Conservation (phyloP, 2,329 filamentous ascomycete species). For the Colletotrichum falcatum region DNA sequence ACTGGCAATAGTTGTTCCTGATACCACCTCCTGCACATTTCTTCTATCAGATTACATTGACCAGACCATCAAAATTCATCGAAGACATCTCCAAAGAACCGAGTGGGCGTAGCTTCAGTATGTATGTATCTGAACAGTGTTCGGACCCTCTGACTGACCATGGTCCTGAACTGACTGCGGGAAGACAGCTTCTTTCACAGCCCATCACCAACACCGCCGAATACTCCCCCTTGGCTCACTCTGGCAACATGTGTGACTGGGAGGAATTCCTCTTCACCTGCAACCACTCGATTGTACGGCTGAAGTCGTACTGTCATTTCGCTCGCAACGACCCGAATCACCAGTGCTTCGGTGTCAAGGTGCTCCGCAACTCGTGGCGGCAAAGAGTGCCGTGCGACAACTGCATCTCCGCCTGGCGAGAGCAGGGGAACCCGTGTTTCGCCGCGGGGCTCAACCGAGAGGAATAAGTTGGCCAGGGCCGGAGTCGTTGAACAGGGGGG, state of each 20-base stretch:
- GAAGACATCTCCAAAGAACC: background rate
- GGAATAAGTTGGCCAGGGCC: slow-evolving; percentile 14
- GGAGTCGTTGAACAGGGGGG: slow-evolving; percentile 11
- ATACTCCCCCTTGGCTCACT: background rate
- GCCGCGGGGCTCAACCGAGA: slow-evolving; percentile 19
- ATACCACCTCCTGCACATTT: background rate
- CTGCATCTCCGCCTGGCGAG: slow-evolving; percentile 51
- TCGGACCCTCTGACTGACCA: background rate
- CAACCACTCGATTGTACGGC: slow-evolving; percentile 67
- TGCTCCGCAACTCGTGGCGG: slow-evolving; percentile 70
- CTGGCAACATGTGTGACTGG: slow-evolving; percentile 73
- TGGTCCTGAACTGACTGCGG: background rate
- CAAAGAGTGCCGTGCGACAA: slow-evolving; percentile 65
- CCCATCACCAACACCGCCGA: too few relatives aligned
- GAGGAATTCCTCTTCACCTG: slow-evolving; percentile 78
- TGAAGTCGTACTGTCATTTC: slow-evolving; percentile 79
- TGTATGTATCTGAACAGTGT: background rate
- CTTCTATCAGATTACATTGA: background rate
- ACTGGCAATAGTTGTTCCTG: background rate
- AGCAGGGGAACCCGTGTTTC: slow-evolving; percentile 16
- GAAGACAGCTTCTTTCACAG: background rate
- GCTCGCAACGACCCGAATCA: slow-evolving; percentile 79
- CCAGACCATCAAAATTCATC: background rate
- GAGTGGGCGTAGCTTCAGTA: background rate
- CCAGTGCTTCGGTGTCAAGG: slow-evolving; percentile 76